These are phyloP conservation scores for Sporothrix luriei DNA, from an alignment of 2,329 filamentous ascomycete species.

Conservation along the genomic window DNA sequence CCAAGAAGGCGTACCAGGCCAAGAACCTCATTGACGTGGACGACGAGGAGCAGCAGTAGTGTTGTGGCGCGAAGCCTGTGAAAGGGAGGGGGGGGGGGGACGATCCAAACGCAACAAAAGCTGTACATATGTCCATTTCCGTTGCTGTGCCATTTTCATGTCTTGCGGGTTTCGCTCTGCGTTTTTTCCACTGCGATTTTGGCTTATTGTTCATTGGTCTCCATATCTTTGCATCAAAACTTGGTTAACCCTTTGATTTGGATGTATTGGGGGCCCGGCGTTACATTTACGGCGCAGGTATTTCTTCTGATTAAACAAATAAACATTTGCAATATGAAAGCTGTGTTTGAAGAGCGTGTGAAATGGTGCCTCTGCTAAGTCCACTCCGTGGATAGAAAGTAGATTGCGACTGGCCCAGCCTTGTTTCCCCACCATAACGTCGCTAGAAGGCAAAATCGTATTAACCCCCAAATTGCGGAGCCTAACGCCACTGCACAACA, in stretches of 20 bases:
- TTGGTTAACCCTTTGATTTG: background rate
- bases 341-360: background rate
- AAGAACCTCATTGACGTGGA: conserved; percentile 30
- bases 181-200: background rate
- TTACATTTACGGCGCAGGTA: background rate
- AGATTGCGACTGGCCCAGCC: background rate
- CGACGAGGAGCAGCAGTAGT: conserved; percentile 13
- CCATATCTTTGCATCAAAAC: background rate
- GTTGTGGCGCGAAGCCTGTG: background rate
- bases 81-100: too few relatives aligned
- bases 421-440: conserved; percentile 1
- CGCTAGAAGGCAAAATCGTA: too few relatives aligned
- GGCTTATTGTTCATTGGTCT: conserved; percentile 6
- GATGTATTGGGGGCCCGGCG: conserved; percentile 17
- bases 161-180: background rate
- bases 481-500: background rate
- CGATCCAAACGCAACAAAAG: background rate
- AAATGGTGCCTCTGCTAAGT: background rate
- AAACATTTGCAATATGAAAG: background rate
- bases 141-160: background rate
- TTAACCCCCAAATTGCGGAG: background rate
- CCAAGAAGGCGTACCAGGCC: conserved; percentile 55
- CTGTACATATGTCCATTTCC: conserved; percentile 11
- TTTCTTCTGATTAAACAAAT: background rate
- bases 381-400: background rate